Evolutionary conservation across 2,329 filamentous ascomycete genomes (phyloP).

Genomic region (Calycina herbarum): DNA sequence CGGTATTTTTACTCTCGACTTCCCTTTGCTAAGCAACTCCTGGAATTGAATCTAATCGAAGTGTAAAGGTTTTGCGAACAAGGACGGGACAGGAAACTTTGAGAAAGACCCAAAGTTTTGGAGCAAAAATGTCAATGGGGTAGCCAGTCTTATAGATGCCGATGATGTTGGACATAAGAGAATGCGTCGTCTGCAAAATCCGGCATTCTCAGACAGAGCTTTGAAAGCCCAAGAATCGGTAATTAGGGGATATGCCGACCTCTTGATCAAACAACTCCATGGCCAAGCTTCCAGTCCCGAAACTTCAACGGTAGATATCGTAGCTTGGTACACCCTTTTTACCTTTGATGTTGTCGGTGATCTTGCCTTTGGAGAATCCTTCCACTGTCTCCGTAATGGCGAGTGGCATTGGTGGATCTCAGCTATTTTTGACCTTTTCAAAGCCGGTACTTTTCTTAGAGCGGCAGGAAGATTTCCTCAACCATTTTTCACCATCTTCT

Average conservation of each 20-base stretch:
- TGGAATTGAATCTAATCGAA: neutral
- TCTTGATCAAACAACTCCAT: slow-evolving; percentile 32
- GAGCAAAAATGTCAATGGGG: neutral
- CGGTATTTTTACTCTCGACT: neutral
- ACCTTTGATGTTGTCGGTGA: slow-evolving; percentile 39
- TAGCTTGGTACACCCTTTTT: slow-evolving; percentile 10
- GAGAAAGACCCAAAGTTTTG: slow-evolving; percentile 2
- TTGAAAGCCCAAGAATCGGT: slow-evolving; percentile 37
- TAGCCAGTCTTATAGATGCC: neutral
- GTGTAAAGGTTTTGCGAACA: neutral
- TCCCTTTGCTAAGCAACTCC: neutral
- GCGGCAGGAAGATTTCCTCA: neutral
- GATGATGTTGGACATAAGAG: neutral
- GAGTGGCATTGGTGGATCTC: slow-evolving; percentile 26
- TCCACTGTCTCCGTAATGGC: slow-evolving; percentile 33
- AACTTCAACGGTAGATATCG: slow-evolving; percentile 5
- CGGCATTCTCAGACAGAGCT: slow-evolving; percentile 29
- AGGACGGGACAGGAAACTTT: neutral
- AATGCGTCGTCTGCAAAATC: neutral
- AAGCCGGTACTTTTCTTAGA: slow-evolving; percentile 2
- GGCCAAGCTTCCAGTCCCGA: slow-evolving; percentile 18
- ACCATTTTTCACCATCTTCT: neutral
- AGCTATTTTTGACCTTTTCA: slow-evolving; percentile 13
- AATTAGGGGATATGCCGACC: slow-evolving; percentile 36
- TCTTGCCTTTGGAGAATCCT: slow-evolving; percentile 46